A percentile compares a stretch with the other conserved stretches of the same genome.
These are phyloP conservation scores for Paramecium sexaurelia DNA, from an alignment of 73 alveolate genomes.

Conservation along the genomic window DNA sequence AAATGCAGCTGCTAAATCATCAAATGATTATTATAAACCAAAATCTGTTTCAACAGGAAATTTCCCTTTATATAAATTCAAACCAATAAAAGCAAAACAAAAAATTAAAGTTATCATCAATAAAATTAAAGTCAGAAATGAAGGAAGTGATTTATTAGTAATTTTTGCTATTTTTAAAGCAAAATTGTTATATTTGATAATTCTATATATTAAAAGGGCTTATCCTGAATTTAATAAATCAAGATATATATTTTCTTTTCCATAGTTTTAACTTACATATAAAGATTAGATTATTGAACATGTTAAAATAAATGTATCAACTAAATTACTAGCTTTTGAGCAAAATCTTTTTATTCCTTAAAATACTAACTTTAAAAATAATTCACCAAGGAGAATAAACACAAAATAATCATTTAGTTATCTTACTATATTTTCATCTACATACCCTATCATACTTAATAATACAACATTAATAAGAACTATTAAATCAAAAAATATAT, in stretches of 20 bases:
- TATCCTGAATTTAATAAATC: background rate
- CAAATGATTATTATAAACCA: background rate
- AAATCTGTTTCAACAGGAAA: background rate
- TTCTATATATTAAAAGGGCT: background rate
- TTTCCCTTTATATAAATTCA: constrained; percentile 19
- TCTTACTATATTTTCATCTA: background rate
- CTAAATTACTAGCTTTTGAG: background rate
- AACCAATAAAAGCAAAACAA: constrained; percentile 27
- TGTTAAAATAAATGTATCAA: background rate
- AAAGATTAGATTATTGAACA: background rate
- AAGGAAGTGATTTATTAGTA: background rate
- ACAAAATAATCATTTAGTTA: background rate
- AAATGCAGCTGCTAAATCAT: background rate
- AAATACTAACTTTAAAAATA: background rate
- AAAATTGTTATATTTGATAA: constrained; percentile 17
- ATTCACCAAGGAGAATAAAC: background rate
- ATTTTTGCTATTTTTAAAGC: constrained; percentile 18
- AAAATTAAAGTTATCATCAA: constrained; percentile 6
- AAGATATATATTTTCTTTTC: background rate
- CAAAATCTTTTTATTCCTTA: background rate
- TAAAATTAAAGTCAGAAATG: background rate
- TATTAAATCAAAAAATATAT: background rate
- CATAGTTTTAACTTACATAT: background rate
- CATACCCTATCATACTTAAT: background rate
- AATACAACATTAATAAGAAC: background rate